Percentiles rank a stretch among this genome's conserved stretches.
These are phyloP conservation scores for Trametes meyenii DNA, from an alignment of 768 basidiomycete species.

Conservation along the genomic window DNA sequence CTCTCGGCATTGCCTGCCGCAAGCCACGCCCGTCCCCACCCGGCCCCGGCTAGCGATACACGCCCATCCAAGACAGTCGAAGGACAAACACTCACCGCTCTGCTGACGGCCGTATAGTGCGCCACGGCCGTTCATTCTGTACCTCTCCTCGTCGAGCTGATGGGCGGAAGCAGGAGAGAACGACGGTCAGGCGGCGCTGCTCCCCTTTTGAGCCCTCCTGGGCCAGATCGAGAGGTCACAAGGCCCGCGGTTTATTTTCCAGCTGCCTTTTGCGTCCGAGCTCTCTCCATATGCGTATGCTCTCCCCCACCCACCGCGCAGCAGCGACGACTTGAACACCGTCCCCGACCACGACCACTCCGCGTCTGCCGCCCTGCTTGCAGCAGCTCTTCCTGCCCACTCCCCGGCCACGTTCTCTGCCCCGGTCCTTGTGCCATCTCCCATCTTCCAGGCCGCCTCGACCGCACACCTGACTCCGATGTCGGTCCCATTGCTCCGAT, in stretches of 20 bases:
- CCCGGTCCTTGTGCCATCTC: not conserved
- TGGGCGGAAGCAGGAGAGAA: not conserved
- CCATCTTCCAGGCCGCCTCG: not conserved
- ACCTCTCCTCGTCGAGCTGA: not conserved
- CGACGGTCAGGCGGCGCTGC: not conserved
- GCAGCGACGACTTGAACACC: no score
- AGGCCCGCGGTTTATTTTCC: not conserved
- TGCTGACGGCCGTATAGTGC: conserved; percentile 13
- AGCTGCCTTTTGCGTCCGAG: no score
- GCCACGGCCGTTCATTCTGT: not conserved
- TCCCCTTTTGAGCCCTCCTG: not conserved
- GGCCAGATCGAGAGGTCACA: conserved; percentile 1
- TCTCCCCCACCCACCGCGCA: no score
- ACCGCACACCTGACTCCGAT: conserved; percentile 12
- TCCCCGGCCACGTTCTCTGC: not conserved
- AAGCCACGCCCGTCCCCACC: not conserved
- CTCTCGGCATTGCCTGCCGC: not conserved
- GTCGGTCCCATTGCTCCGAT: conserved; percentile 3
- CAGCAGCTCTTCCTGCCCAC: not conserved
- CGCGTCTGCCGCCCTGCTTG: no score
- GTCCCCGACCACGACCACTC: not conserved
- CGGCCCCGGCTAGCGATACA: not conserved
- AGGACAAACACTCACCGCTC: conserved; percentile 11
- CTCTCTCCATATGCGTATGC: no score
- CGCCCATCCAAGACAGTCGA: not conserved